A percentile compares a stretch with the other conserved stretches of the same genome.
These are phyloP conservation scores for Blastocystis sp. DNA, from an alignment of 352 stramenopile genomes.

Conservation along the genomic window DNA sequence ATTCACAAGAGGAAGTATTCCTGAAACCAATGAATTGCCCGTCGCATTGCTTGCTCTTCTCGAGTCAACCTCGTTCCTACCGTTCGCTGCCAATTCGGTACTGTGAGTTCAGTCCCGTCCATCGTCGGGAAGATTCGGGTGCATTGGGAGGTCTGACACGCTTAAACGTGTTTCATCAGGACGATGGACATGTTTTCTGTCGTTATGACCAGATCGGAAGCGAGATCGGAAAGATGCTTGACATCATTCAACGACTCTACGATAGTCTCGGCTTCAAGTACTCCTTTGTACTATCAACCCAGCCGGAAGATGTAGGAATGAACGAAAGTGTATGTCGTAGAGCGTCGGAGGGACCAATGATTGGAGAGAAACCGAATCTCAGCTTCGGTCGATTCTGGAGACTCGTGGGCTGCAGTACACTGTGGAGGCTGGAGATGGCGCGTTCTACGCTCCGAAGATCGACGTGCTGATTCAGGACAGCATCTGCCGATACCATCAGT, in stretches of 20 bases:
- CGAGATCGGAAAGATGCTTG: slow-evolving; percentile 62
- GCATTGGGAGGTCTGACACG: slow-evolving; percentile 87
- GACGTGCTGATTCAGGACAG: slow-evolving; percentile 77
- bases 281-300: slow-evolving; percentile 87
- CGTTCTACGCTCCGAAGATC: slow-evolving; percentile 98
- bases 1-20: slow-evolving; percentile 20
- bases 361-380: slow-evolving; percentile 75
- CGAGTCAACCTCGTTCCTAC: slow-evolving; percentile 79
- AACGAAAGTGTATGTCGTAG: slow-evolving; percentile 62
- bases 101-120: slow-evolving; percentile 89
- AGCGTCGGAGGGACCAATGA: slow-evolving; percentile 63
- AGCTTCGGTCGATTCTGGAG: slow-evolving; percentile 65
- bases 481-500: slow-evolving; percentile 90
- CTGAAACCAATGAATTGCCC: slow-evolving; percentile 98
- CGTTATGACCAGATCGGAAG: slow-evolving; percentile 82
- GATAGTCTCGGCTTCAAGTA: slow-evolving; percentile 89
- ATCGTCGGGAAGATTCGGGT: slow-evolving; percentile 86
- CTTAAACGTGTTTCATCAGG: slow-evolving; percentile 84
- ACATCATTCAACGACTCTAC: slow-evolving; percentile 85
- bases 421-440: slow-evolving; percentile 74
- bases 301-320: slow-evolving; percentile 81
- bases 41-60: slow-evolving; percentile 92
- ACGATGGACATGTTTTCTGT: slow-evolving; percentile 96
- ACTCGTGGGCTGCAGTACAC: background rate
- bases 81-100: slow-evolving; percentile 86